Evolutionary conservation across 225 moss, liverwort and hornwort genomes (phyloP).

Genomic region (Pseudisothecium myosuroides): DNA sequence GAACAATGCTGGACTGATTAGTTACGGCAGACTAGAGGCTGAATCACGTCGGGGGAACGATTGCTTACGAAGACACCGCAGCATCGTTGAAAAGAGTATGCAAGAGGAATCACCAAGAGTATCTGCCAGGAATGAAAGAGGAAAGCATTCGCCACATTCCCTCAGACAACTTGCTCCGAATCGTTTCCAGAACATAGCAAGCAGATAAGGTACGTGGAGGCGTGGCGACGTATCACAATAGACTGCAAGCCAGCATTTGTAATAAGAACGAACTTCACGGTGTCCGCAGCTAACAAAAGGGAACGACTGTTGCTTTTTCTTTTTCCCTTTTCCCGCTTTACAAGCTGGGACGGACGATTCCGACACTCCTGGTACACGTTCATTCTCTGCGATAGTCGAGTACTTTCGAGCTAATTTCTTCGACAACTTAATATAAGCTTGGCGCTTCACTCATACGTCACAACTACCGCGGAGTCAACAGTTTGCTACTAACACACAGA

Average conservation of each 20-base stretch:
- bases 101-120: not conserved
- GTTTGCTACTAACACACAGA: not conserved
- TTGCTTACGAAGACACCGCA: not conserved
- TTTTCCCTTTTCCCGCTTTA: not conserved
- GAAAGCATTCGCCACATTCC: not conserved
- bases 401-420: not conserved
- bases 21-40: not conserved
- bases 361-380: not conserved
- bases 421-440: not conserved
- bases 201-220: not conserved
- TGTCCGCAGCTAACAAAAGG: not conserved
- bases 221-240: not conserved
- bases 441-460: not conserved
- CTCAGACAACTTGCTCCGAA: not conserved
- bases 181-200: not conserved
- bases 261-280: not conserved
- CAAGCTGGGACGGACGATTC: conserved; percentile 1
- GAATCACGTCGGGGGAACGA: not conserved
- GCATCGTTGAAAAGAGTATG: not conserved
- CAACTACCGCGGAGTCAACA: not conserved
- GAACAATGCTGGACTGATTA: not conserved
- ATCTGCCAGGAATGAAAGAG: not conserved
- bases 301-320: not conserved
- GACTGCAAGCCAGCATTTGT: not conserved
- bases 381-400: not conserved